These are phyloP conservation scores for Quercus lobata DNA, from an alignment of 331 rosid species.

Conservation along the genomic window DNA sequence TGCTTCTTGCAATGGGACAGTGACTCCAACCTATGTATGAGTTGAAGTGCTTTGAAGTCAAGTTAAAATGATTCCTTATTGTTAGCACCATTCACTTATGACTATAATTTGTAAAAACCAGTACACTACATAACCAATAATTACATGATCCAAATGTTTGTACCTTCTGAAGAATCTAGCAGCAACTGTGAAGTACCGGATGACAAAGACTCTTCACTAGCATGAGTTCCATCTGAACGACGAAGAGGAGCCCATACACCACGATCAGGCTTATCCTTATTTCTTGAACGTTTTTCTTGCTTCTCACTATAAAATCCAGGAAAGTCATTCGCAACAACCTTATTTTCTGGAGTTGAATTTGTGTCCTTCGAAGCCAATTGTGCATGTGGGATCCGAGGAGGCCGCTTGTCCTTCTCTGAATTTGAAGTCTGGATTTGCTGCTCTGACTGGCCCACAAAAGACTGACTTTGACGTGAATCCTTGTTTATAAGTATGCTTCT, in stretches of 20 bases:
- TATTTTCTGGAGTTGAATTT: constrained; percentile 39
- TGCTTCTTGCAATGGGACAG: background rate
- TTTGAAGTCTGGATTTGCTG: constrained; percentile 37
- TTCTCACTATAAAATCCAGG: constrained; percentile 33
- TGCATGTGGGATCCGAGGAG: constrained; percentile 31
- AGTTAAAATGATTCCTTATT: background rate
- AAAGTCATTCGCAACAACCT: constrained; percentile 28
- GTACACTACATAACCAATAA: background rate
- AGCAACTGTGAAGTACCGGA: constrained; percentile 22
- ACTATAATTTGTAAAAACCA: background rate
- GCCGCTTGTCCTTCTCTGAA: constrained; percentile 38
- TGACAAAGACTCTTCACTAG: constrained; percentile 29
- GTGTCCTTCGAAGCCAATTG: constrained; percentile 40
- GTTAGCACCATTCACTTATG: background rate
- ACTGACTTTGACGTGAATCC: constrained; percentile 44
- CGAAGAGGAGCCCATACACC: constrained; percentile 32
- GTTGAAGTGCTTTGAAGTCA: background rate
- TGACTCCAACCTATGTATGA: background rate
- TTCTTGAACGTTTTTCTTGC: constrained; percentile 37
- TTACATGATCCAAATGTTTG: background rate
- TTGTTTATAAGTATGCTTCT: constrained; percentile 53
- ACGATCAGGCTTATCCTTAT: constrained; percentile 49
- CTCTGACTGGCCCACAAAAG: constrained; percentile 35
- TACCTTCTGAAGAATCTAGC: constrained; percentile 38
- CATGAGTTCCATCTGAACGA: constrained; percentile 31